Evolutionary conservation across 2,329 filamentous ascomycete species (phyloP), one percentile per base, ranked within the genome.

Genomic region (Aspergillus uvarum): DNA sequence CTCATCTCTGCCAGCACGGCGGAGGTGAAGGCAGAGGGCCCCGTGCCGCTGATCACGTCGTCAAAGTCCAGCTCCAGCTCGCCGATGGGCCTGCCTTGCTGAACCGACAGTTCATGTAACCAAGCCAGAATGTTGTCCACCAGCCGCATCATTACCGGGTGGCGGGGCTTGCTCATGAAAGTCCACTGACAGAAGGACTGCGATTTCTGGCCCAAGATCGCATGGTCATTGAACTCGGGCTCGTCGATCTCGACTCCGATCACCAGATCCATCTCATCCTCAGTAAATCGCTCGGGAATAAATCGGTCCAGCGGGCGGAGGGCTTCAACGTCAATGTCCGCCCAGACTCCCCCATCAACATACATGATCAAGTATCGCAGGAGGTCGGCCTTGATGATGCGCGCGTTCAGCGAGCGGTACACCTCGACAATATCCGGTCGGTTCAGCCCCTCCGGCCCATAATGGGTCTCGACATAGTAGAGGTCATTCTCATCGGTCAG

Each of bases 181-280:
- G 88, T 90, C 88, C 88, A 91, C 69, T 90, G 88, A 71, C 88
- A 90, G 71, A 91, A 90, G 0, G 87, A 90, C 65, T 81, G 79
- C 42, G 85, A 89, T 74, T 90, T 90, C 52, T 81, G 81, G 14
- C 88, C 88, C 0, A 90, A 79, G 32, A 90, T 86, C 1, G 85
- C 81, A 69, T 90, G 88, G 53, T 85, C 75, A 19, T 76, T 77
- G 74, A 85, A 90, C 8, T 85, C 81, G 0, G 88, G 88, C 72
- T 90, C 83, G 68, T 90, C 88, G 59, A 90, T 88, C 71, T 91
- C 88, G 1, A 91, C 80, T 14, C 88, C 87, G 26, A 90, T 83
- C 21, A 91, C 84, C 80, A 90, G 84, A 65, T 89, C 85, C 53
- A 90, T 82, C n/a, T 89, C 85, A n/a, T 77, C 72, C 64, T 86